Conservation (phyloP, 495 filamentous ascomycete species). For the Podospora bellae-mahoneyi region DNA sequence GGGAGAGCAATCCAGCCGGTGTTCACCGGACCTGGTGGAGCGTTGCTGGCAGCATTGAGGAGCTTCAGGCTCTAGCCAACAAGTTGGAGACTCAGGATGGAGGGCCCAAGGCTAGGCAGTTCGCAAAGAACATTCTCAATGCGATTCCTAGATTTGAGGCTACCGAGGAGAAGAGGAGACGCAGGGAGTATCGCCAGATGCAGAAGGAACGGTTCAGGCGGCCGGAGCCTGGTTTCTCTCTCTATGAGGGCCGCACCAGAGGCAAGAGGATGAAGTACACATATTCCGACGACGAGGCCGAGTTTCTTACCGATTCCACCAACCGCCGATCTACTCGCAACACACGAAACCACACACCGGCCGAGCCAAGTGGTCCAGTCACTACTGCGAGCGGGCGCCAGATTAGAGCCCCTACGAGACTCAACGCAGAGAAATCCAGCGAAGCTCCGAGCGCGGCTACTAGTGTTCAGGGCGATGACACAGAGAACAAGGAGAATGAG, state of each 20-base stretch:
- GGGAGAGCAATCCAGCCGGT: constrained; percentile 81
- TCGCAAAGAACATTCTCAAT: constrained; percentile 72
- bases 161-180: constrained; percentile 91
- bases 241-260: constrained; percentile 93
- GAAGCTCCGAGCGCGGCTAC: constrained; percentile 35
- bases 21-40: constrained; percentile 85
- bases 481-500: constrained; percentile 30
- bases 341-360: constrained; percentile 67
- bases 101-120: constrained; percentile 68
- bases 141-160: constrained; percentile 93
- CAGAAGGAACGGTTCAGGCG: constrained; percentile 85
- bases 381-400: constrained; percentile 90
- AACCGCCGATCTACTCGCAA: constrained; percentile 71
- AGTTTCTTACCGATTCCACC: constrained; percentile 65
- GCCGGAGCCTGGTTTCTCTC: constrained; percentile 82
- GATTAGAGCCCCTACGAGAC: constrained; percentile 68
- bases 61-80: constrained; percentile 68
- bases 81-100: constrained; percentile 73
- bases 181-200: constrained; percentile 82
- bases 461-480: constrained; percentile 35
- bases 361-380: constrained; percentile 66
- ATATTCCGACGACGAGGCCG: constrained; percentile 85
- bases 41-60: constrained; percentile 85
- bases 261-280: constrained; percentile 96
- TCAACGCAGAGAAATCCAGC: constrained; percentile 69